Evolutionary conservation across 73 alveolate genomes (phyloP).

Genomic region (Tetrahymena elliotti): DNA sequence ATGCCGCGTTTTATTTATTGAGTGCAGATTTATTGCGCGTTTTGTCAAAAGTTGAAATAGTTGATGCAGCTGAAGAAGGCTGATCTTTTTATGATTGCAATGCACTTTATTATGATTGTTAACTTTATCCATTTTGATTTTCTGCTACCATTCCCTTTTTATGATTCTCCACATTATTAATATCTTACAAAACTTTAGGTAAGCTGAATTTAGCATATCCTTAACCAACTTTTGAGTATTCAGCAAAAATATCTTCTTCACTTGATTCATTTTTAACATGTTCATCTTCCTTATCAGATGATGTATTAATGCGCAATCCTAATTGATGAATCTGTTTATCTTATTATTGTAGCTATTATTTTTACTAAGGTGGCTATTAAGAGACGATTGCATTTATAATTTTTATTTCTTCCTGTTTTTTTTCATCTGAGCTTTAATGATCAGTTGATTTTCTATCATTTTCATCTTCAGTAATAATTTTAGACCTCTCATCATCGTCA

Average conservation of each 20-base stretch:
- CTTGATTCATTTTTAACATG: background rate
- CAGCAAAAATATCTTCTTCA: background rate
- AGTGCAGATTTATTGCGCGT: background rate
- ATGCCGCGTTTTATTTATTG: background rate
- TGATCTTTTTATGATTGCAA: background rate
- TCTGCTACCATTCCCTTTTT: background rate
- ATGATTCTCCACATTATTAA: background rate
- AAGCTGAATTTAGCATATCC: background rate
- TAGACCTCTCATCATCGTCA: background rate
- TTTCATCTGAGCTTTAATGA: background rate
- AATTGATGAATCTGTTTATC: background rate
- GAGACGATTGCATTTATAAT: background rate
- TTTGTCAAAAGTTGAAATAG: background rate
- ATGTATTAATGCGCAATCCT: background rate
- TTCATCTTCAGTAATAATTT: background rate
- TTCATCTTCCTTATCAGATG: background rate
- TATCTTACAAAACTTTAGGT: background rate
- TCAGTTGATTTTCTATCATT: background rate
- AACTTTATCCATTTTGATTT: background rate
- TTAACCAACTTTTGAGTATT: background rate
- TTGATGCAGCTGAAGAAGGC: background rate
- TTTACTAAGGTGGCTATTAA: background rate
- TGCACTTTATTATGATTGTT: background rate
- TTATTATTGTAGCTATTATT: too few relatives aligned
- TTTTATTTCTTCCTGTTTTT: background rate